Percentiles rank a stretch among this genome's conserved stretches.
phyloP scores from a whole-genome alignment of 352 stramenopile species.

The Pythium grandisporangium region DNA sequence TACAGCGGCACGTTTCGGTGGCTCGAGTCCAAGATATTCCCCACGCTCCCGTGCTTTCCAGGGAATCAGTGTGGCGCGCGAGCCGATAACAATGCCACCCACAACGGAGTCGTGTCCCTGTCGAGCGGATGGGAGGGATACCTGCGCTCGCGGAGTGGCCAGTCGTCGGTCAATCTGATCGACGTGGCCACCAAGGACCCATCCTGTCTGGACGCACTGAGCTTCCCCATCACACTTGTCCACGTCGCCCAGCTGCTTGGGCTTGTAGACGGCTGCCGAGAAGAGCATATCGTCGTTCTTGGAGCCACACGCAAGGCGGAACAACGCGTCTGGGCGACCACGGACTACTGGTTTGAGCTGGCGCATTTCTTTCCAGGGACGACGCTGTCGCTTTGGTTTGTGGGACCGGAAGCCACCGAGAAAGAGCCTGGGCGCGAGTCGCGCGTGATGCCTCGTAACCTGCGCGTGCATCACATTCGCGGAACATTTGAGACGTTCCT shows the following conservation, averaged over 20 bases:
- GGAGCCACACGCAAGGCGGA: conserved; percentile 61
- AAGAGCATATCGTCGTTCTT: conserved; percentile 31
- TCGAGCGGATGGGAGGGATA: conserved; percentile 41
- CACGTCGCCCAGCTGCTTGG: conserved; percentile 25
- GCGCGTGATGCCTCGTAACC: conserved; percentile 7
- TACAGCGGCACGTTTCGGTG: conserved; percentile 78
- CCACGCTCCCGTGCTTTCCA: conserved; percentile 18
- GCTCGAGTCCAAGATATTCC: conserved; percentile 54
- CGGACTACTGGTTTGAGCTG: conserved; percentile 60
- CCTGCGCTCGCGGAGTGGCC: conserved; percentile 20
- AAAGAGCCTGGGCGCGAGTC: conserved; percentile 1
- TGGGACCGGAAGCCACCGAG: conserved; percentile 40
- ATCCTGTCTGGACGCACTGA: conserved; percentile 71
- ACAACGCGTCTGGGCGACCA: conserved; percentile 56
- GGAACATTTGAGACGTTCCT: conserved; percentile 51
- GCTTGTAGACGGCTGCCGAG: conserved; percentile 6
- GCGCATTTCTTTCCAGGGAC: conserved; percentile 20
- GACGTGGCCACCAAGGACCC: conserved; percentile 28
- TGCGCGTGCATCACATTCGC: conserved; percentile 23
- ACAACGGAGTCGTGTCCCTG: conserved; percentile 8
- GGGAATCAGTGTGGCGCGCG: background rate
- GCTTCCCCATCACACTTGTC: conserved; percentile 59
- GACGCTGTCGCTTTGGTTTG: conserved; percentile 42
- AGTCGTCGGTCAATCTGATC: conserved; percentile 20
- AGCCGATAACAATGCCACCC: background rate